Conservation (phyloP, 257 asterid species). For the Solanum corneliomulleri region DNA sequence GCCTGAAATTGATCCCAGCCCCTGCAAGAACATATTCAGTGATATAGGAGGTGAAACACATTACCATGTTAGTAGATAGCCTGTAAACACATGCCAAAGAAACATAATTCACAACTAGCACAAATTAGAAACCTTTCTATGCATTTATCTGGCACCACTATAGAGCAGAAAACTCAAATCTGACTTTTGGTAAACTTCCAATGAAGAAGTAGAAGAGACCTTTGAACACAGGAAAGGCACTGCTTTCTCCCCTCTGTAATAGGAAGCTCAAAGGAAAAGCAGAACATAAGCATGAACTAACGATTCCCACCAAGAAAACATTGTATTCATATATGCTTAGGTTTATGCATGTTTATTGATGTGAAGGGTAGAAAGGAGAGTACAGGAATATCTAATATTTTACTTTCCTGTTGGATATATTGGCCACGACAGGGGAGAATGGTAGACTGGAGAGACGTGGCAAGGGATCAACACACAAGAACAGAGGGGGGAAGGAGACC, state of each 20-base stretch:
- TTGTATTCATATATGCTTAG: not conserved
- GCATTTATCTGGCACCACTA: not conserved
- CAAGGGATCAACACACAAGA: not conserved
- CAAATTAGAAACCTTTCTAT: not conserved
- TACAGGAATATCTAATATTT: not conserved
- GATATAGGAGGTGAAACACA: not conserved
- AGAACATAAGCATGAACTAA: not conserved
- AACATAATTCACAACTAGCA: not conserved
- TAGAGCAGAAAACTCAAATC: not conserved
- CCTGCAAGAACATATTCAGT: constrained; percentile 22
- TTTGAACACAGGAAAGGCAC: not conserved
- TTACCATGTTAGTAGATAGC: not conserved
- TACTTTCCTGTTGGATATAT: not conserved
- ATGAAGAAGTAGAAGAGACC: not conserved
- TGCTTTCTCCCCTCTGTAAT: not conserved
- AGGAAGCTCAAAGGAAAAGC: not conserved
- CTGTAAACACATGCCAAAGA: not conserved
- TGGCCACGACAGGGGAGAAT: not conserved
- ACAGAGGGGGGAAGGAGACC: not conserved
- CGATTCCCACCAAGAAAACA: not conserved
- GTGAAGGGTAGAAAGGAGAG: not conserved
- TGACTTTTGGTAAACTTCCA: not conserved
- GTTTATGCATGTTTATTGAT: not conserved
- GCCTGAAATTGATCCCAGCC: constrained; percentile 97
- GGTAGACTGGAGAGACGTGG: not conserved